Evolutionary conservation across 225 moss, liverwort and hornwort genomes (phyloP), one percentile per base, ranked within the genome.

Genomic region (Polytrichum commune): DNA sequence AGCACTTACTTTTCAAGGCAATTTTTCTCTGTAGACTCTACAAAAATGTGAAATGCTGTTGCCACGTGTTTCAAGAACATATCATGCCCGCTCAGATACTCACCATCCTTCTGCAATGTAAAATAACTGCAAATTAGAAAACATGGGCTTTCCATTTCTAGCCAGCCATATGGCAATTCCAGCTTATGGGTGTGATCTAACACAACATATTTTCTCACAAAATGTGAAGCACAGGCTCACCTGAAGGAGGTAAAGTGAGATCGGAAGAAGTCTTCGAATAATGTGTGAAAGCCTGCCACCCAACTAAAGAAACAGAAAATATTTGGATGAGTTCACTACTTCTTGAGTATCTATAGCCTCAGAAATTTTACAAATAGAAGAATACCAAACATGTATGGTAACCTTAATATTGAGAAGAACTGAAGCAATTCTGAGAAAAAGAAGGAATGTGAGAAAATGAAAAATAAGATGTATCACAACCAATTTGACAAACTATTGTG

Each of bases 31-130:
- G 94, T 98, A 22, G 89, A 86, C 65, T 98, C 94, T 46, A 98
- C 97, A 78, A 98, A 98, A 67, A 90, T 86, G 72, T 98, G 92
- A 65, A 98, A 98, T 55, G 97, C 97, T 35, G 94, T 86, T 66
- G 94, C 92, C 66, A 98, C 94, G 62, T 92, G 88, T 77, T 87
- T 98, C 88, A 94, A 81, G 82, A 94, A 98, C 88, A 94, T 84
- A 53, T 94, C 97, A 80, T 98, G 97, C 29, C 92, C 96, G 80
- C 91, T 96, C 73, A 96, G 76, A 73, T 90, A 94, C 81, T 94
- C 94, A 71, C 90, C 88, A 79, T 98, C 97, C 78, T 90, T 94
- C 94, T 97, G 93, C 69, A 64, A 71, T 53, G 54, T 54, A 69
- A 70, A 73, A 35, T 30, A 62, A 54, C 55, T 69, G 16, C 16